phyloP scores from a whole-genome alignment of 352 stramenopile genomes.

The Pythium phragmiticola region DNA sequence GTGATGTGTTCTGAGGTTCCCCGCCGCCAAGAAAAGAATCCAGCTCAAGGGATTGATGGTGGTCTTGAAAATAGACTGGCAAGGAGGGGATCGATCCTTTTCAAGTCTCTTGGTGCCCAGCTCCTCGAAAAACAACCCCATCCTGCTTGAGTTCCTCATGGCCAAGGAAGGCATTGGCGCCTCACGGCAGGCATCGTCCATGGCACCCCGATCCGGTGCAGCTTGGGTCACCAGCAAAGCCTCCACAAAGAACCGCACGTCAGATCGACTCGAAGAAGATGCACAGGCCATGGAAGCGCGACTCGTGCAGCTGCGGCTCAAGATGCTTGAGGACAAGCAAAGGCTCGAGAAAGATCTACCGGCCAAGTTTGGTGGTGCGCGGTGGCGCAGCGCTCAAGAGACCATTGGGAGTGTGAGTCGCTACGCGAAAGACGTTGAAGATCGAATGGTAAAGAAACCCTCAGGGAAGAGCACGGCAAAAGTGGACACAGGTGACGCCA shows the following conservation, averaged over 20 bases:
- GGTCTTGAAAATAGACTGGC: conserved; percentile 1
- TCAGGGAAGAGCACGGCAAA: conserved; percentile 2
- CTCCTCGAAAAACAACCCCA: background rate
- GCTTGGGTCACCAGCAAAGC: conserved; percentile 7
- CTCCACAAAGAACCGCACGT: conserved; percentile 31
- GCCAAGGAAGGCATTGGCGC: conserved; percentile 18
- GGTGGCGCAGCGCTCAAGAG: conserved; percentile 76
- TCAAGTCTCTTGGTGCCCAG: background rate
- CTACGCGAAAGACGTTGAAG: conserved; percentile 66
- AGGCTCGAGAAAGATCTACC: conserved; percentile 52
- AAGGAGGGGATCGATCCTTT: background rate
- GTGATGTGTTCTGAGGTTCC: background rate
- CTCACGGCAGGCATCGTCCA: background rate
- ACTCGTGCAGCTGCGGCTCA: conserved; percentile 49
- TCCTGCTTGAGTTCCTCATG: conserved; percentile 8
- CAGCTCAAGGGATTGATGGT: background rate
- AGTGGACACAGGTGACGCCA: conserved; percentile 25
- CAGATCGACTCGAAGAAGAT: conserved; percentile 71
- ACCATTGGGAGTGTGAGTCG: conserved; percentile 67
- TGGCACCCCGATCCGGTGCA: background rate
- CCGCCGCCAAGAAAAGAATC: conserved; percentile 1
- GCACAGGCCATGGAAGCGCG: conserved; percentile 68
- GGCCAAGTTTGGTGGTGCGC: conserved; percentile 59
- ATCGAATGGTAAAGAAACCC: conserved; percentile 24
- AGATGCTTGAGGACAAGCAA: conserved; percentile 68